Percentiles rank a stretch among this genome's conserved stretches.
These are phyloP conservation scores for Entomortierella lignicola DNA, from an alignment of 192 early-diverging fungal species.

Conservation along the genomic window DNA sequence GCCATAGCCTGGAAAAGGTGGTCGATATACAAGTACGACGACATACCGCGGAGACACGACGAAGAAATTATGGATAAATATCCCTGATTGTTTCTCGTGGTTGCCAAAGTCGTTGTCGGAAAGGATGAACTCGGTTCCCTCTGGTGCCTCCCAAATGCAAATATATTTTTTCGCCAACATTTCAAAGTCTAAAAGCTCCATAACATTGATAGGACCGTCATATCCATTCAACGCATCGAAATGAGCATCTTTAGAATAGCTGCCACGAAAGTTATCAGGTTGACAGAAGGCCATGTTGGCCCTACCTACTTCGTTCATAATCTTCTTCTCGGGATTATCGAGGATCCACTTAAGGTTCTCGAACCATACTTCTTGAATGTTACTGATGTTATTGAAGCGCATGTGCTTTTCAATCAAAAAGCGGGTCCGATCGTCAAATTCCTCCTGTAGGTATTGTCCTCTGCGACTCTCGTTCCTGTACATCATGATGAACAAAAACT, in stretches of 20 bases:
- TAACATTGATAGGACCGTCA: too few relatives aligned
- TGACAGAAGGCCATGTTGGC: neutral
- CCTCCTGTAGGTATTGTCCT: conserved; percentile 20
- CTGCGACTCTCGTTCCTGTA: conserved; percentile 35
- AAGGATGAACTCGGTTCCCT: conserved; percentile 52
- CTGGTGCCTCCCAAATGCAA: conserved; percentile 52
- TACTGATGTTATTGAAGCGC: conserved; percentile 30
- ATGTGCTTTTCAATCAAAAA: conserved; percentile 16
- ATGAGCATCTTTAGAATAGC: too few relatives aligned
- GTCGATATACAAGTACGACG: conserved; percentile 31
- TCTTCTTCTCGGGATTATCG: conserved; percentile 16
- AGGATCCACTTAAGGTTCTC: conserved; percentile 49
- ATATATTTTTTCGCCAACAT: conserved; percentile 10
- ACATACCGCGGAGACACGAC: conserved; percentile 51
- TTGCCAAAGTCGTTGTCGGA: conserved; percentile 45
- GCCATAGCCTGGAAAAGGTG: conserved; percentile 1
- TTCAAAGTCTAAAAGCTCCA: conserved; percentile 18
- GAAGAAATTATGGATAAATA: conserved; percentile 33
- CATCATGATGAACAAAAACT: conserved; percentile 44
- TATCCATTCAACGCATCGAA: too few relatives aligned
- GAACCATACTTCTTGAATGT: conserved; percentile 49
- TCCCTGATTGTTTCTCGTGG: conserved; percentile 21
- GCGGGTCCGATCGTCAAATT: conserved; percentile 9
- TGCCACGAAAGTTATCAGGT: neutral
- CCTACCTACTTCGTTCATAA: neutral